These are phyloP conservation scores for Ascochyta rabiei DNA, from an alignment of 2,329 filamentous ascomycete genomes.

Conservation along the genomic window DNA sequence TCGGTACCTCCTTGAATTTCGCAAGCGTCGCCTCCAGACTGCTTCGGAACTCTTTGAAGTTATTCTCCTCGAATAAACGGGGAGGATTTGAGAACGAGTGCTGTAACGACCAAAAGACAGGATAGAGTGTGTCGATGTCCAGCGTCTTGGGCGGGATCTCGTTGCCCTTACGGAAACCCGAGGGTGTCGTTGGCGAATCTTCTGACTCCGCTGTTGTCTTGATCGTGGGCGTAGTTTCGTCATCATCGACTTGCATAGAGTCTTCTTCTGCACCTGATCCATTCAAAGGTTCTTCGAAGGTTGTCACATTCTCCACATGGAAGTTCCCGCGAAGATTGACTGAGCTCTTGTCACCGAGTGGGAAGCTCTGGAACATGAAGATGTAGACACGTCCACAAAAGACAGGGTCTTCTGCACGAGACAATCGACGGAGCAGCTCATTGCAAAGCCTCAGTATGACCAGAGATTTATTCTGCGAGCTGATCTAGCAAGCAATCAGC, in stretches of 20 bases:
- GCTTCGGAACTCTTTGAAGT: slow-evolving; percentile 70
- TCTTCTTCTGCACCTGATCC: slow-evolving; percentile 50
- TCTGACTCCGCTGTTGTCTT: slow-evolving; percentile 26
- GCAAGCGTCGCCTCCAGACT: slow-evolving; percentile 67
- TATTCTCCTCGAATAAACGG: slow-evolving; percentile 72
- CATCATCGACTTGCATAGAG: slow-evolving; percentile 71
- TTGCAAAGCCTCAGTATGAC: slow-evolving; percentile 95
- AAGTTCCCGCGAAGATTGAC: slow-evolving; percentile 97
- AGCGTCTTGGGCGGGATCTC: slow-evolving; percentile 57
- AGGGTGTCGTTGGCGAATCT: slow-evolving; percentile 46
- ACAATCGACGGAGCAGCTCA: slow-evolving; percentile 88
- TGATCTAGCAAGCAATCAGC: slow-evolving; percentile 41
- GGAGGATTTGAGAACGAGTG: slow-evolving; percentile 90
- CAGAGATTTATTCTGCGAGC: slow-evolving; percentile 71
- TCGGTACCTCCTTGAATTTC: slow-evolving; percentile 76
- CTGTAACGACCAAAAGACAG: slow-evolving; percentile 92
- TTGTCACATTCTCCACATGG: slow-evolving; percentile 91
- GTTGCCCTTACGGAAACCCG: slow-evolving; percentile 37
- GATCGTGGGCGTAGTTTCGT: slow-evolving; percentile 35
- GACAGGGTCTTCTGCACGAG: slow-evolving; percentile 94
- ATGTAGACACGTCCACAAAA: slow-evolving; percentile 98
- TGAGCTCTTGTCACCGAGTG: slow-evolving; percentile 93
- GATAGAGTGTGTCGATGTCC: slow-evolving; percentile 78
- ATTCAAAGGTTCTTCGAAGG: slow-evolving; percentile 68
- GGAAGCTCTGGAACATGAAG: slow-evolving; percentile 97